Base-by-base conservation (phyloP, 1,139 yeast genomes). In the Suhomyces guaymorum region DNA sequence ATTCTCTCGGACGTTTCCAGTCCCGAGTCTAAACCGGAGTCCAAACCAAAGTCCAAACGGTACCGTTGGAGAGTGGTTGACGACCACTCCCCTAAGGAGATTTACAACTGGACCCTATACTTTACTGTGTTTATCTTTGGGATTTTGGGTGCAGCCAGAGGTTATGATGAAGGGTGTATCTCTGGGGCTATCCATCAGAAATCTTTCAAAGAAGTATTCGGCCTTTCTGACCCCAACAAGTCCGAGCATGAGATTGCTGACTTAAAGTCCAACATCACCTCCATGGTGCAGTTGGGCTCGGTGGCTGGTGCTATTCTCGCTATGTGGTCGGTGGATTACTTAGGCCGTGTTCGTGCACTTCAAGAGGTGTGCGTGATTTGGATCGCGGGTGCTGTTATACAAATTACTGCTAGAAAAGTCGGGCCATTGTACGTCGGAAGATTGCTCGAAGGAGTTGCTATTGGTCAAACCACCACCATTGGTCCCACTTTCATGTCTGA, bases 241-340 rank as follows among this genome's bases (percentile, higher is more conserved):
- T 35, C 67, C 2, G 59, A 42, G 3, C 41, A 54, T 28, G 51
- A 63, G 15, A 32, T 70, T 12, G 80, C 81, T 7, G 62, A 73
- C 41, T 52, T 70, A 44, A 72, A 70, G 44, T 75, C 81, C 6
- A 78, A 75, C 48, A 75, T 78, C 45, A 72, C 78, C 3, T 63
- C 82, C 5, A 78, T 79, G 83, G 84, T 78, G 5, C 81, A 76
- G 49, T 54, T 78, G 29, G 84, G 84, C 3, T 69, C 79, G 13
- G 70, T 78, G 37, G 81, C 73, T 32, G 85, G 85, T 13, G 63
- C 79, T n/a, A 35, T 78, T 10, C 40, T 77, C 19, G 78, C 82
- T 1, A 63, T 70, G 51, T 66, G 58, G 39, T 53, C 75, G 3
- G 76, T 71, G 29, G 85, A 80, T 51, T 60, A 57, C 26, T 53